A percentile compares a stretch with the other conserved stretches of the same genome.
phyloP scores from a whole-genome alignment of 306 rosid species.

The Begonia peltatifolia region DNA sequence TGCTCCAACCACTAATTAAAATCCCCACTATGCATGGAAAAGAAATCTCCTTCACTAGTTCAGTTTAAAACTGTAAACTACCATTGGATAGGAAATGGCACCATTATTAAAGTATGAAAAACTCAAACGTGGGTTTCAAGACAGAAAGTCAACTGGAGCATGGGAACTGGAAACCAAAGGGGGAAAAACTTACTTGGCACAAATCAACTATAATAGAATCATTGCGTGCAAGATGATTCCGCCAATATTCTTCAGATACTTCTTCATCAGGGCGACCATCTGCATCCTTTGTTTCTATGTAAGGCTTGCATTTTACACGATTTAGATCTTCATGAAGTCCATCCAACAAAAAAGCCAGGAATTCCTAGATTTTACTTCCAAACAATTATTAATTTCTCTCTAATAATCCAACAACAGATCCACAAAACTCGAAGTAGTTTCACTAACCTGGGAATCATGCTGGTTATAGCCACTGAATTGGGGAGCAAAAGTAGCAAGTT shows the following conservation, averaged over 20 bases:
- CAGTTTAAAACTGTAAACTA: too few relatives aligned
- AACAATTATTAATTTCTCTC: too few relatives aligned
- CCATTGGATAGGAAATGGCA: too few relatives aligned
- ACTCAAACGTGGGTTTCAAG: too few relatives aligned
- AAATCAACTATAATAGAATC: slow-evolving; percentile 68
- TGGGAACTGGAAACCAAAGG: neutral
- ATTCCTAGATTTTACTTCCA: slow-evolving; percentile 40
- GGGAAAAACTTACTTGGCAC: slow-evolving; percentile 40
- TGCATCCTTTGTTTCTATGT: slow-evolving; percentile 63
- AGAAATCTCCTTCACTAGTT: too few relatives aligned
- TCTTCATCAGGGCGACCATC: slow-evolving; percentile 69
- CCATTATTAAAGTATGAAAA: too few relatives aligned
- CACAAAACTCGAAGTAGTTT: slow-evolving; percentile 1
- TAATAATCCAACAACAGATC: slow-evolving; percentile 3
- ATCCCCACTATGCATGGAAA: too few relatives aligned
- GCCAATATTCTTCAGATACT: slow-evolving; percentile 78
- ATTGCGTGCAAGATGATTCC: slow-evolving; percentile 72
- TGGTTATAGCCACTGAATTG: slow-evolving; percentile 81
- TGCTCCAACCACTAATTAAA: too few relatives aligned
- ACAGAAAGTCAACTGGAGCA: too few relatives aligned
- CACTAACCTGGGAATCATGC: slow-evolving; percentile 86
- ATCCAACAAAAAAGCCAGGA: slow-evolving; percentile 80
- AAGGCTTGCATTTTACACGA: slow-evolving; percentile 73
- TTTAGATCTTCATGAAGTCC: slow-evolving; percentile 89
- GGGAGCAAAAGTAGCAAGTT: slow-evolving; percentile 62